Evolutionary conservation across 805 yeast species (phyloP), one percentile per base, ranked within the genome.

Genomic region (Saturnispora sekii): DNA sequence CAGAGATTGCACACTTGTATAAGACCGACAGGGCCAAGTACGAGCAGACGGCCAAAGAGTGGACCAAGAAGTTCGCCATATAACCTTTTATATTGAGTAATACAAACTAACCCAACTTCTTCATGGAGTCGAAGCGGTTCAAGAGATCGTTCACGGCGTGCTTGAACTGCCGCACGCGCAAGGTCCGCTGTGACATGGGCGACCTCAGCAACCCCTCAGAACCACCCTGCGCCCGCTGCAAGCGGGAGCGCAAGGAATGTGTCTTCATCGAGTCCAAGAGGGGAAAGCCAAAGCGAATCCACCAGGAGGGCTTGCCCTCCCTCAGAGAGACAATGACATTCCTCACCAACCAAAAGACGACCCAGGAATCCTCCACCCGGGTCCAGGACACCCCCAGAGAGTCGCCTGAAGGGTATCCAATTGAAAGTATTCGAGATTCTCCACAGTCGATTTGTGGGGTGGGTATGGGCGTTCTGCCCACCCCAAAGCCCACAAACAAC

Each of bases 41-140:
- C 66, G 97, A 93, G 69, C 86, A 95, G 53, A 88, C 95, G 46
- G 98, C 98, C 48, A 81, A 84, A 62, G 98, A 93, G 70, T 93
- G 97, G 97, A 93, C 98, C 31, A 84, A 90, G 72, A 93, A 93
- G 71, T 93, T 86, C 66, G 98, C 98, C 53, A 89, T 90, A 59
- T 87, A 72, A 45, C 43, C 14, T 10, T 10, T 21, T 14, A 5
- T 32, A 38, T 38, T 17, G 11, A 32, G 26, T 37, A 26, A 37
- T 37, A 37, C 28, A 37, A 37, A 37, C 11, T 32, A 31, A 12
- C 17, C 12, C 21, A 21, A 14, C 36, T 18, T 15, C 37, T 34
- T 34, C 34, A 32, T 40, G n/a, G 32, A 49, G 33, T 46, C 38
- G 29, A 57, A 48, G 32, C 49, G 46, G 46, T 81, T 73, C 67